phyloP scores from a whole-genome alignment of 1,139 yeast species.

The Pichia sp. region DNA sequence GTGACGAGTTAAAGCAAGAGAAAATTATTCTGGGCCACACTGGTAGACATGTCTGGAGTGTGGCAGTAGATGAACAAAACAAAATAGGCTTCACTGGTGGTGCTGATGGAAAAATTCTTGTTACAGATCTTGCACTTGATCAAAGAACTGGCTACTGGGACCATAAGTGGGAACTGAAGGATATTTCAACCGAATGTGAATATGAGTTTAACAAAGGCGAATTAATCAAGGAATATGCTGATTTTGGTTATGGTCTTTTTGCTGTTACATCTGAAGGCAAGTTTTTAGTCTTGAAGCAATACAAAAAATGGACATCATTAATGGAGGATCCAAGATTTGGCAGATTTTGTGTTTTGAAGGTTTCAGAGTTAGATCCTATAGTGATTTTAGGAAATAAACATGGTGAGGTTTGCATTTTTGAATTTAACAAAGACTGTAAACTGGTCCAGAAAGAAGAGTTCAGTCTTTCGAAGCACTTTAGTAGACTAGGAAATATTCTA shows the following conservation, averaged over 20 bases:
- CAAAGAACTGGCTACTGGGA: constrained; percentile 28
- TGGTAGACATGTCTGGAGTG: constrained; percentile 87
- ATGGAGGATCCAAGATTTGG: constrained; percentile 36
- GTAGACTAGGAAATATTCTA: constrained; percentile 18
- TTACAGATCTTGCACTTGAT: constrained; percentile 47
- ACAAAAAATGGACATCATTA: constrained; percentile 34
- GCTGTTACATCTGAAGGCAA: constrained; percentile 64
- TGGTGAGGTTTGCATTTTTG: constrained; percentile 49
- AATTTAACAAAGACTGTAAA: constrained; percentile 34
- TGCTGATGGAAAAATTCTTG: constrained; percentile 76
- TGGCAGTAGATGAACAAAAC: constrained; percentile 50
- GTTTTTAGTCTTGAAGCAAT: constrained; percentile 36
- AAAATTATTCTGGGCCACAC: constrained; percentile 62
- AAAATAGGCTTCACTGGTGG: constrained; percentile 73
- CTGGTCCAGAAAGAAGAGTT: constrained; percentile 21
- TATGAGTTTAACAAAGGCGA: constrained; percentile 44
- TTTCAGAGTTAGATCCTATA: constrained; percentile 39
- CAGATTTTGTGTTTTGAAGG: constrained; percentile 51
- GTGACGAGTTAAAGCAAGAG: constrained; percentile 37
- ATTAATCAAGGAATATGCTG: constrained; percentile 57
- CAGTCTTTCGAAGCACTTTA: constrained; percentile 15
- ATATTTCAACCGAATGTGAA: constrained; percentile 33
- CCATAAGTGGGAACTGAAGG: constrained; percentile 33
- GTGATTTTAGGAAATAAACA: constrained; percentile 49
- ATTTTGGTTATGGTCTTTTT: constrained; percentile 44